These are phyloP conservation scores for Aureobasidium mangrovei DNA, from an alignment of 2,329 filamentous ascomycete genomes.

Conservation along the genomic window DNA sequence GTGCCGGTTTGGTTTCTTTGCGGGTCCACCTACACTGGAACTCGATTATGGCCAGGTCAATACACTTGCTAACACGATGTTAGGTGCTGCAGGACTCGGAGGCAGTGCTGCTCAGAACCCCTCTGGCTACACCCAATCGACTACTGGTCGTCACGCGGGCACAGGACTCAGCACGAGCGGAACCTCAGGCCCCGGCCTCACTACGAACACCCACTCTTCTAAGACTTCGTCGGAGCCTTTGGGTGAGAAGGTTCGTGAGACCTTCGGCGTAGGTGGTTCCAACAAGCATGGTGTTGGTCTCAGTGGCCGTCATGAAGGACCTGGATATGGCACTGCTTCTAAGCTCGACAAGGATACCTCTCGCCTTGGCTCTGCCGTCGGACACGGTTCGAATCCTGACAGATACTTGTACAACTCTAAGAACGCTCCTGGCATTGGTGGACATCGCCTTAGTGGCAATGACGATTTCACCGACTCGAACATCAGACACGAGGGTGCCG, in stretches of 20 bases:
- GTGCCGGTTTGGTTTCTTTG: too few species aligned
- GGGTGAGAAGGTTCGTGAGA: slow-evolving; percentile 3
- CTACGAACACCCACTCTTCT: not conserved
- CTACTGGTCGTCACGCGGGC: not conserved
- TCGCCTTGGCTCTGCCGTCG: slow-evolving; percentile 2
- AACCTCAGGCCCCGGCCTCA: not conserved
- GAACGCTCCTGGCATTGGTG: slow-evolving; percentile 10
- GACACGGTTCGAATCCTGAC: slow-evolving; percentile 6
- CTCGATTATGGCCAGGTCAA: too few species aligned
- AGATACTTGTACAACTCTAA: slow-evolving; percentile 3
- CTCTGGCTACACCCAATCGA: not conserved
- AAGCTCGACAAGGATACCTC: not conserved
- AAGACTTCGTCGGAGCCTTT: not conserved
- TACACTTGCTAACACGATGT: too few species aligned
- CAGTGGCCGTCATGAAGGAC: not conserved
- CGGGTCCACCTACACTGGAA: too few species aligned
- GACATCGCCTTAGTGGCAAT: slow-evolving; percentile 3
- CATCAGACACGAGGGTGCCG: slow-evolving; percentile 7
- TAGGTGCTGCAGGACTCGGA: not conserved
- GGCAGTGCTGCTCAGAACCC: not conserved
- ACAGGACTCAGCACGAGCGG: not conserved
- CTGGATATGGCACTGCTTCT: slow-evolving; percentile 2
- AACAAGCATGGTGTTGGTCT: not conserved
- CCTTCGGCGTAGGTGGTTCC: not conserved
- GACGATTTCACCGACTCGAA: slow-evolving; percentile 10